phyloP scores from a whole-genome alignment of 306 rosid species.

The Carpinus viminea region DNA sequence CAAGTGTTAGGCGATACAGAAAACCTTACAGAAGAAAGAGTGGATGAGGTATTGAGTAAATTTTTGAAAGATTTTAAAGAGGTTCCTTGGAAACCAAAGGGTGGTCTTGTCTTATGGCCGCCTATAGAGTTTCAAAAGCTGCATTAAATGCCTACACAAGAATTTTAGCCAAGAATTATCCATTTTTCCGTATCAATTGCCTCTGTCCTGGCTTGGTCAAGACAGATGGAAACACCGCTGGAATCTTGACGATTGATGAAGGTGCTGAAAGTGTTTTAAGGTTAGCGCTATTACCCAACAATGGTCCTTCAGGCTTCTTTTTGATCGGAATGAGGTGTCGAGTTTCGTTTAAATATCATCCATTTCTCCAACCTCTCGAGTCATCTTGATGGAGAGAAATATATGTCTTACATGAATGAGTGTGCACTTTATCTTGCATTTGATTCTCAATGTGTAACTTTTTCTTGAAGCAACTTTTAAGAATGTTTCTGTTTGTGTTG shows the following conservation, averaged over 20 bases:
- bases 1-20: not conserved
- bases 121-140: not conserved
- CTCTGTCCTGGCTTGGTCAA: constrained; percentile 18
- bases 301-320: constrained; percentile 18
- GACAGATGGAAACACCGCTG: not conserved
- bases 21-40: not conserved
- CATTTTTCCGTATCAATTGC: constrained; percentile 9
- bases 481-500: too few relatives aligned
- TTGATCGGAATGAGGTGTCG: not conserved
- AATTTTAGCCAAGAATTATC: constrained; percentile 13
- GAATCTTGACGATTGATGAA: not conserved
- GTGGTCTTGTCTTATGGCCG: not conserved
- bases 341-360: not conserved
- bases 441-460: too few relatives aligned
- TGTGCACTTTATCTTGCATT: too few relatives aligned
- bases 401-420: too few relatives aligned
- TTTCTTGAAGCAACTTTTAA: too few relatives aligned
- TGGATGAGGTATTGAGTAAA: not conserved
- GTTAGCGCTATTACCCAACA: not conserved
- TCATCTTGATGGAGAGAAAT: too few relatives aligned
- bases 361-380: too few relatives aligned
- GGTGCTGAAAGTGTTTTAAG: not conserved
- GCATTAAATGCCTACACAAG: constrained; percentile 24
- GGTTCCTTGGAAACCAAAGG: not conserved
- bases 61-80: not conserved